Conservation (phyloP, 257 asterid genomes). For the Anisodus acutangulus region DNA sequence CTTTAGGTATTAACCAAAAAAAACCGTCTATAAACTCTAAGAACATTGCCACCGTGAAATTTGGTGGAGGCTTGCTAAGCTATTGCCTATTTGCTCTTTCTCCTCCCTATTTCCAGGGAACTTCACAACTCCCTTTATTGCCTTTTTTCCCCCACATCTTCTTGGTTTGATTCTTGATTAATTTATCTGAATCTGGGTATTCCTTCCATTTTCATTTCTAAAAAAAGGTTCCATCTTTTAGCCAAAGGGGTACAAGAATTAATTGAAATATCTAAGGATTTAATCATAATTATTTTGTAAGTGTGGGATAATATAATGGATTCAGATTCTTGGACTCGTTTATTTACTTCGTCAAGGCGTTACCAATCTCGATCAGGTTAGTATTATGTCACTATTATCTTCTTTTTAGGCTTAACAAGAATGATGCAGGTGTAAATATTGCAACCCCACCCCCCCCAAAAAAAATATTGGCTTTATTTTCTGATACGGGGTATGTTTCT, state of each 20-base stretch:
- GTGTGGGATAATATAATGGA: constrained; percentile 49
- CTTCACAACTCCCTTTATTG: constrained; percentile 33
- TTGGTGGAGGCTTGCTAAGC: constrained; percentile 39
- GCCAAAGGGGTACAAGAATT: not conserved
- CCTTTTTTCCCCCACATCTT: not conserved
- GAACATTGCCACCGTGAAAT: constrained; percentile 30
- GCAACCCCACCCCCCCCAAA: not conserved
- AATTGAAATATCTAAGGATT: not conserved
- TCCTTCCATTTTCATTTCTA: not conserved
- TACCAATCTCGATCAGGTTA: constrained; percentile 73
- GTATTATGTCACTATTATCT: constrained; percentile 29
- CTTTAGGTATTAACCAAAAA: not conserved
- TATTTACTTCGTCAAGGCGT: constrained; percentile 58
- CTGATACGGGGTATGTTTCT: not conserved
- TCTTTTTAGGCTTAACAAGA: not conserved
- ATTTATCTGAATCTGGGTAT: not conserved
- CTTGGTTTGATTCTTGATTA: not conserved
- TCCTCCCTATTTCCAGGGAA: constrained; percentile 48
- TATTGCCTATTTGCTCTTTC: constrained; percentile 33
- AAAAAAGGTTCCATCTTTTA: not conserved
- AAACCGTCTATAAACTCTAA: not conserved
- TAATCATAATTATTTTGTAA: not conserved
- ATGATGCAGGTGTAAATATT: not conserved
- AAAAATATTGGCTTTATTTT: not conserved
- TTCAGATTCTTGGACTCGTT: constrained; percentile 76